Evolutionary conservation across 1,284 basidiomycete species (phyloP), one percentile per base, ranked within the genome.

Genomic region (Tilletia caries): DNA sequence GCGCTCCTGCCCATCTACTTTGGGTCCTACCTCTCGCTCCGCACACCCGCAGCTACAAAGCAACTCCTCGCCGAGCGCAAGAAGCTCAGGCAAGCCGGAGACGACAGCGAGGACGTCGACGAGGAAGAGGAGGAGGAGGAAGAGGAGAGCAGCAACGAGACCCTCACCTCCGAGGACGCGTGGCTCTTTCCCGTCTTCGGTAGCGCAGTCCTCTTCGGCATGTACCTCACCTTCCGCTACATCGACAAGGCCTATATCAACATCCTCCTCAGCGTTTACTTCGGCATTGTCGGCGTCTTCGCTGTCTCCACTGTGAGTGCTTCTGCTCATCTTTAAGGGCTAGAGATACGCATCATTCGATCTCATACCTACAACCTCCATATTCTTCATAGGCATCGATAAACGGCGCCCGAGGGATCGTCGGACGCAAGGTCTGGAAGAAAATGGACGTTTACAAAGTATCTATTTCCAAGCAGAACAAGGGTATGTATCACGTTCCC

Each of bases 161-260:
- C 60, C 5, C 71, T 82, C 13, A 81, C 80, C 10, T 76, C 79
- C 12, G 71, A 71, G 1, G 78, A 79, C 50, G 81, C 81, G 33
- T 81, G 76, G 73, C 72, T 79, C 66, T 78, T 82, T 62, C 81
- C 81, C 32, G 73, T 82, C 66, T 74, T 82, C 66, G 81, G 81
- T 64, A 76, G 74, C 29, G 73, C 69, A 3, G 79, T 79, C 3
- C 75, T 82, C 4, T 74, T 82, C 18, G 71, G 75, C 5, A 72
- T 82, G 43, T 82, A 76, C 50, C 50, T 82, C 25, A 69, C 79
- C 44, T 81, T 82, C 80, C 78, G 79, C 71, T 81, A 78, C 67
- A 71, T 82, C 44, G 76, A 82, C 74, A 78, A 78, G 43, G 67
- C 72, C 41, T 76, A 74, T 37, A 74, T 82, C 65, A 77, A 82